Evolutionary conservation across 1,284 basidiomycete species (phyloP), one percentile per base, ranked within the genome.

Genomic region (Peniophora sp.): DNA sequence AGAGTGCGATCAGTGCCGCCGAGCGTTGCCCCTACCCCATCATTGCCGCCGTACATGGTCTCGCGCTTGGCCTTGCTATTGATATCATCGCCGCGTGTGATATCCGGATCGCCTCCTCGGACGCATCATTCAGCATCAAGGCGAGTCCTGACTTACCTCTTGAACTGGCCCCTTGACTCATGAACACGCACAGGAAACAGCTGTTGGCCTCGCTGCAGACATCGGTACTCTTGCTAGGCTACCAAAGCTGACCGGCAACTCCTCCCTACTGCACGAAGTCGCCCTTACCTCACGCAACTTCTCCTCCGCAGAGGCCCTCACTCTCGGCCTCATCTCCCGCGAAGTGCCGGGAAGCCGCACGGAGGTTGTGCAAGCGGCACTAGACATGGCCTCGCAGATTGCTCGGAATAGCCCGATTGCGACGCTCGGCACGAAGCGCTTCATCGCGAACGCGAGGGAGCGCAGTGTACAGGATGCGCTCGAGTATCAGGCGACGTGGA

Each of bases 191-290:
- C 62, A 92, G 89, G 93, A 97, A 76, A 88, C 93, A 8, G 91
- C 94, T 60, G 80, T 93, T 8, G 93, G 91, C 0, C 73, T 97
- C 0, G 92, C 93, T 2, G 89, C 94, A 1, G 94, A 97, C 64
- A 86, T 96, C 47, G 94, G 94, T 2, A 87, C 91, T 0, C 77
- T 98, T 14, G 90, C 94, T 32, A 82, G 88, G 37, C 73, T 96
- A 24, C 91, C 90, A 0, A 92, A 92, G 62, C 76, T 90, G 43
- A 79, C 82, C 0, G 90, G 83, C 0, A 95, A 93, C 68, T 78
- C 83, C 34, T 90, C 87, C 6, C 72, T 88, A n/a, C 72, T 84
- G 0, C 73, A 82, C 48, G 94, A 97, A 66, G 73, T 96, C 9
- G 86, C 88, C 0, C 82, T 89, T 60, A 92, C 91, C 0, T 86